Evolutionary conservation across 768 basidiomycete species (phyloP), one percentile per base, ranked within the genome.

Genomic region (Boletus insuetus): DNA sequence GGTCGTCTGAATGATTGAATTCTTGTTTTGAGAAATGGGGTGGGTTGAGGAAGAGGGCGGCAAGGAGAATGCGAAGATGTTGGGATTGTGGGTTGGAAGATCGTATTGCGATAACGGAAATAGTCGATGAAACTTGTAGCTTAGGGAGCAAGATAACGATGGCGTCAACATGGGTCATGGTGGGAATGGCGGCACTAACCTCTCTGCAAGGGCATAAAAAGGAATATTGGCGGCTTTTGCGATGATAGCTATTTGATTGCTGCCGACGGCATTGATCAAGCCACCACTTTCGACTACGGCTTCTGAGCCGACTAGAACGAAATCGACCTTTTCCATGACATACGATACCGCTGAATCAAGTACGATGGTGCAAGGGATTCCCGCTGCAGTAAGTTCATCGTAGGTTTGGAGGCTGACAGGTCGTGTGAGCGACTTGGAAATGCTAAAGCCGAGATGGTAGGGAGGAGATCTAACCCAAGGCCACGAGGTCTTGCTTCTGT

Each of bases 221-320:
- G 97, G 96, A 70, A 96, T 97, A 66, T 92, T 91, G 53, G 89
- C 83, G 38, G 92, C 89, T 71, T 93, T 92, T 50, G 97, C 96
- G 53, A 98, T 91, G 66, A 97, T 89, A 4, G 97, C 96, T 63
- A 98, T 94, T 74, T 97, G 94, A 72, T 92, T 94, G 64, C 94
- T 94, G 40, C 96, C 96, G 37, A 98, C 89, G 49, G 89, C 91
- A 67, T 94, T 94, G 62, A 95, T 84, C 56, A 93, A 75, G 5
- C 94, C 92, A 42, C 97, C 97, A 58, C 91, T 94, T 73, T 98
- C 97, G 6, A 97, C 96, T 26, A 99, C 95, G 9, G 95, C 97
- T 75, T 99, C 97, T 39, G 94, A 94, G 32, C 97, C 97, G 39
- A 98, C 94, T 46, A 99, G 82, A 47, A 96, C 90, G 69, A 96